A percentile compares a stretch with the other conserved stretches of the same genome.
These are phyloP conservation scores for Mucor sp. DNA, from an alignment of 371 early-diverging fungal genomes.

Conservation along the genomic window DNA sequence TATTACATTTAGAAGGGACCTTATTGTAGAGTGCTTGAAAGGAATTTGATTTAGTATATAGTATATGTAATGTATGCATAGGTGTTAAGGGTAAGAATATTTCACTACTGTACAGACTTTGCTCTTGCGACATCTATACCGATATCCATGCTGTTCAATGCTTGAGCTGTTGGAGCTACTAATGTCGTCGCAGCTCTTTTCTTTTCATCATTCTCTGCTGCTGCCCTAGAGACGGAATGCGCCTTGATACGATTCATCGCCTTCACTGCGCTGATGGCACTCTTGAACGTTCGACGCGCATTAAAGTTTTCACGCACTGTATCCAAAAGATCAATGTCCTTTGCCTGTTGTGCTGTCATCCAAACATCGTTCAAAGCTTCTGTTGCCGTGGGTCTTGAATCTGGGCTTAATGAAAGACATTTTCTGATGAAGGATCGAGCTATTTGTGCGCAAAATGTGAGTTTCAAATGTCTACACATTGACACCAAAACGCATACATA, in stretches of 20 bases:
- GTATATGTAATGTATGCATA: not conserved
- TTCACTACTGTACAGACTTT: not conserved
- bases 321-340: conserved; percentile 64
- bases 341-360: conserved; percentile 59
- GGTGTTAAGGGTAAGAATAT: too few species aligned
- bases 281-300: conserved; percentile 30
- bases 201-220: conserved; percentile 29
- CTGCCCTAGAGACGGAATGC: not conserved
- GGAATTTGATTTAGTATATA: not conserved
- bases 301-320: conserved; percentile 63
- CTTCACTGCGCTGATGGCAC: conserved; percentile 32
- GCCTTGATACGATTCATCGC: conserved; percentile 27
- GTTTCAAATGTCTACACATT: not conserved
- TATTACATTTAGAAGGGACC: too few species aligned
- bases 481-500: conserved; percentile 11
- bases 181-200: conserved; percentile 43
- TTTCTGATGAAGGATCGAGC: conserved; percentile 89
- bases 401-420: conserved; percentile 71
- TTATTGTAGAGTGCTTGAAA: too few species aligned
- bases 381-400: conserved; percentile 72
- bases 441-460: conserved; percentile 20
- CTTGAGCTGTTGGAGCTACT: conserved; percentile 2
- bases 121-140: not conserved
- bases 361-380: conserved; percentile 85
- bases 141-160: not conserved